These are phyloP conservation scores for Calocera cornea DNA, from an alignment of 768 basidiomycete species.

Conservation along the genomic window DNA sequence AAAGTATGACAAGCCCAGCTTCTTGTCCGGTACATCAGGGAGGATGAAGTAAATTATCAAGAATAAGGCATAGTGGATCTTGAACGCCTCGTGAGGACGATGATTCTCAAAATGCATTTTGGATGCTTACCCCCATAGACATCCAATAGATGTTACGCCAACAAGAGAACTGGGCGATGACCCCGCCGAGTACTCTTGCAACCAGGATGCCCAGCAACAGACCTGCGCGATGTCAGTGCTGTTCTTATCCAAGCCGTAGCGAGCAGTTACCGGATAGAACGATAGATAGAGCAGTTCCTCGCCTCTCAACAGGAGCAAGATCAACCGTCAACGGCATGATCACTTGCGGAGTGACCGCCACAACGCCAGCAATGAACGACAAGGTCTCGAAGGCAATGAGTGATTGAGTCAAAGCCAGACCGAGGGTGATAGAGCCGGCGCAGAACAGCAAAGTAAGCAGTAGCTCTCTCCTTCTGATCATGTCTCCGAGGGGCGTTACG, in stretches of 20 bases:
- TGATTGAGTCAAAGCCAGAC: conserved; percentile 47
- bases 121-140: conserved; percentile 25
- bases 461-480: conserved; percentile 60
- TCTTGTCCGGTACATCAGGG: conserved; percentile 33
- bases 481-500: conserved; percentile 71
- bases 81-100: not conserved
- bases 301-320: conserved; percentile 56
- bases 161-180: conserved; percentile 55
- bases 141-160: conserved; percentile 41
- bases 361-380: conserved; percentile 55
- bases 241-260: conserved; percentile 9
- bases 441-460: conserved; percentile 43
- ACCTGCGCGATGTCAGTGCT: not conserved
- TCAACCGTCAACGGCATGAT: conserved; percentile 68
- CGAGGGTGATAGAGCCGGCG: conserved; percentile 51
- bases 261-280: conserved; percentile 22
- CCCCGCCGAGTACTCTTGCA: conserved; percentile 60
- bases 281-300: conserved; percentile 64
- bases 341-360: conserved; percentile 49
- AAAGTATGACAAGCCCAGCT: conserved; percentile 26
- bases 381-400: conserved; percentile 51
- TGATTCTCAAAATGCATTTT: not conserved
- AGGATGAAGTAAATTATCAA: conserved; percentile 26
- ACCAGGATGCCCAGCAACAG: conserved; percentile 58
- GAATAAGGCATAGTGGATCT: conserved; percentile 15